phyloP scores from a whole-genome alignment of 768 basidiomycete species.

The Nevesoporus exiguus region DNA sequence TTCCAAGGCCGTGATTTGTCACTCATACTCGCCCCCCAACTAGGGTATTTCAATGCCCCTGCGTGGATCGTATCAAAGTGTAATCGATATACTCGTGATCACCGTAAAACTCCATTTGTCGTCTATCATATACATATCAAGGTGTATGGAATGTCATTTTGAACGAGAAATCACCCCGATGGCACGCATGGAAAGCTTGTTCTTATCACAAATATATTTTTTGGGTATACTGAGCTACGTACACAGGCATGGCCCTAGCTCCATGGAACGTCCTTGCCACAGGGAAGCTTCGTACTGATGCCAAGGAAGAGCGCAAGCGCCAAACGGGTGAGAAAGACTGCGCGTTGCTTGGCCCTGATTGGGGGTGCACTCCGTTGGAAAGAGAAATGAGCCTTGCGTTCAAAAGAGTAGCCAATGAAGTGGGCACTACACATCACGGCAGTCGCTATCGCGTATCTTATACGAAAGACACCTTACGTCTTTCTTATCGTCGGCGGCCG shows the following conservation, averaged over 20 bases:
- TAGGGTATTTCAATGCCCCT: slow-evolving; percentile 40
- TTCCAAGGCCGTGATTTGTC: background rate
- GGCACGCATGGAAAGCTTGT: slow-evolving; percentile 29
- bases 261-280: slow-evolving; percentile 33
- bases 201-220: background rate
- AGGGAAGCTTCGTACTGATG: slow-evolving; percentile 29
- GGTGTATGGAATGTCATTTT: slow-evolving; percentile 45
- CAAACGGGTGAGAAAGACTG: slow-evolving; percentile 39
- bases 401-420: slow-evolving; percentile 37
- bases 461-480: slow-evolving; percentile 42
- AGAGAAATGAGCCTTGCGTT: slow-evolving; percentile 33
- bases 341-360: slow-evolving; percentile 13
- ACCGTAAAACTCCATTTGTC: slow-evolving; percentile 47
- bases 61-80: slow-evolving; percentile 46
- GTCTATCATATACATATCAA: no score
- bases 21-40: background rate
- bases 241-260: slow-evolving; percentile 26
- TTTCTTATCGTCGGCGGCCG: slow-evolving; percentile 41
- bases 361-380: slow-evolving; percentile 35
- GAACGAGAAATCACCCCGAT: slow-evolving; percentile 50
- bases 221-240: slow-evolving; percentile 1
- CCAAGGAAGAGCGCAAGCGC: slow-evolving; percentile 24
- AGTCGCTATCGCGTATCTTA: slow-evolving; percentile 42
- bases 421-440: slow-evolving; percentile 33
- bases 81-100: slow-evolving; percentile 48